These are phyloP conservation scores for Anthostomella pinea DNA, from an alignment of 2,329 filamentous ascomycete genomes.

Conservation along the genomic window DNA sequence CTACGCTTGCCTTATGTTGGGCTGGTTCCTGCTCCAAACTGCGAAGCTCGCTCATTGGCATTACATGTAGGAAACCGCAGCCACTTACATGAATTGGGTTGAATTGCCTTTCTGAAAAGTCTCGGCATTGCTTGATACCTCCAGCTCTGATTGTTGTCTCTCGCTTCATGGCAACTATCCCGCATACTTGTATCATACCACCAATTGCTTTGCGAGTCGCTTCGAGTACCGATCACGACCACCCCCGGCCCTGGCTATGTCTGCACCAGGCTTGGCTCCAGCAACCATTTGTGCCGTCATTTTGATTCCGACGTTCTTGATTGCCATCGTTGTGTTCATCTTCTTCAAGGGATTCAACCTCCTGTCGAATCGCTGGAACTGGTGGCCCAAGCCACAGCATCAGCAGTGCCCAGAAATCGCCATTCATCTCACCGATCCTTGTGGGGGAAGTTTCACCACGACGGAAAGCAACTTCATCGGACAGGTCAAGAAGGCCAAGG, in stretches of 20 bases:
- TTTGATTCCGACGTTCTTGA: constrained; percentile 34
- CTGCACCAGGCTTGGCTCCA: constrained; percentile 17
- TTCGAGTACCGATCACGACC: constrained; percentile 14
- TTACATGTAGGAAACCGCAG: too few relatives aligned
- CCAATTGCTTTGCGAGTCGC: constrained; percentile 7
- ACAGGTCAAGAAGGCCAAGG: constrained; percentile 12
- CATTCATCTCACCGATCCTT: constrained; percentile 1
- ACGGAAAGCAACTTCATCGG: constrained; percentile 27
- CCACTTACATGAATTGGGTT: too few relatives aligned
- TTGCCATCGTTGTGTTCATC: constrained; percentile 33
- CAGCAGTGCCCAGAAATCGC: neutral
- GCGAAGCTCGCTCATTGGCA: too few relatives aligned
- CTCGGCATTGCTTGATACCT: constrained; percentile 10
- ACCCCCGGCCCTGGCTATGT: constrained; percentile 23
- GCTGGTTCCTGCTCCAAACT: too few relatives aligned
- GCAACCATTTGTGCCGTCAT: constrained; percentile 22
- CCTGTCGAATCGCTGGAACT: constrained; percentile 8
- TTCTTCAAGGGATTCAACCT: constrained; percentile 29
- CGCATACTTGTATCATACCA: constrained; percentile 16
- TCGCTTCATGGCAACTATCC: constrained; percentile 11
- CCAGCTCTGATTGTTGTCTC: neutral
- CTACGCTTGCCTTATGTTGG: too few relatives aligned
- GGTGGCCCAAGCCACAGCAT: constrained; percentile 5
- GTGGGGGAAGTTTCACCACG: constrained; percentile 19
- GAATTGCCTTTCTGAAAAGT: too few relatives aligned